Evolutionary conservation across 1,139 yeast genomes (phyloP).

Genomic region (Sugiyamaella paludigena): DNA sequence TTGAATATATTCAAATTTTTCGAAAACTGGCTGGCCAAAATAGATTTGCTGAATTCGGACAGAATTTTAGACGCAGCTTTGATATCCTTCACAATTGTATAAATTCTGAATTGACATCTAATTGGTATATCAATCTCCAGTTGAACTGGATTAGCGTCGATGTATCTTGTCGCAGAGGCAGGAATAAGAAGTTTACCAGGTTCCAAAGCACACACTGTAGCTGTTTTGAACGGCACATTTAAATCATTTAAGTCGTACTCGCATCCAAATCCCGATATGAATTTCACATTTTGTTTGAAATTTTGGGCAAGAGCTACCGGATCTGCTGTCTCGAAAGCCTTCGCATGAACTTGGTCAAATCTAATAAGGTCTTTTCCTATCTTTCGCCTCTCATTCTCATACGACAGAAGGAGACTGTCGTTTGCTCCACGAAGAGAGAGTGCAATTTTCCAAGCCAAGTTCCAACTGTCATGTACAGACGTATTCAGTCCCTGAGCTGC

Average conservation of each 20-base stretch:
- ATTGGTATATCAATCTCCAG: not conserved
- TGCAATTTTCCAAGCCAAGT: not conserved
- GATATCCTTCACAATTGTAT: not conserved
- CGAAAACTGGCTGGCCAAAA: not conserved
- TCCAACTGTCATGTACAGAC: not conserved
- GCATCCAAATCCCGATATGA: not conserved
- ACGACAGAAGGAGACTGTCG: not conserved
- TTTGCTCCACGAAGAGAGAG: not conserved
- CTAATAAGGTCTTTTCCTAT: not conserved
- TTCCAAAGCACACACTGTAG: not conserved
- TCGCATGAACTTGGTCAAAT: not conserved
- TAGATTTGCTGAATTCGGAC: not conserved
- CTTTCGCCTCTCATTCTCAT: not conserved
- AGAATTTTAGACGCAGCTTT: not conserved
- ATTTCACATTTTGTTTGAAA: not conserved
- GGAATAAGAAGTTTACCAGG: not conserved
- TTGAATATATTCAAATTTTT: not conserved
- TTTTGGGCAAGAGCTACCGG: not conserved
- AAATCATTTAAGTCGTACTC: not conserved
- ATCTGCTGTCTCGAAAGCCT: not conserved
- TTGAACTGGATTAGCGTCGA: not conserved
- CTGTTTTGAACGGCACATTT: not conserved
- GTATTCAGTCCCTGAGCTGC: not conserved
- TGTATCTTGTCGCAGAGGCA: not conserved
- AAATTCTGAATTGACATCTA: not conserved